Evolutionary conservation across 192 early-diverging fungal species (phyloP), one percentile per base, ranked within the genome.

Genomic region (Umbelopsis sp.): DNA sequence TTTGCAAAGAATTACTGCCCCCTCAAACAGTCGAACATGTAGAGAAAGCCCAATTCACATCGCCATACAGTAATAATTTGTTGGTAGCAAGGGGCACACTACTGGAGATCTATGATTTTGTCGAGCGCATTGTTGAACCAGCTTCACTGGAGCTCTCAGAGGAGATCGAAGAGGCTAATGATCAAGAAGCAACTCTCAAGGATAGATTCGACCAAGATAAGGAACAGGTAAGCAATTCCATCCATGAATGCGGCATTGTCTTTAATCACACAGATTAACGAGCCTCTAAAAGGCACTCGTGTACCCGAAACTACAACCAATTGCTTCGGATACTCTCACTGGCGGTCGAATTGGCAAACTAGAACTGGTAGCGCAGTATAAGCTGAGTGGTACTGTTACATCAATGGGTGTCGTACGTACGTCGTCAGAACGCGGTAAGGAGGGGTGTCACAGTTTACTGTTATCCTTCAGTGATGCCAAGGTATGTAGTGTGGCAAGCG

Each of bases 401-500:
- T 89, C 91, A 10, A 88, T 94, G 71, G 91, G 89, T 12, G 85
- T 84, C 21, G 88, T 95, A 10, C 76, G 85, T 47, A 92, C 90
- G n/a, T 79, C 83, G 4, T 87, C 89, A 8, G 78, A 82, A 11
- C 83, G 80, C 14, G 92, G 90, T 20, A 74, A 83, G 50, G 81
- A 82, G 62, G 90, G 86, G 11, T 83, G 89, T 62, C 92, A 95
- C 74, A 88, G 91, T 71, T 70, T 95, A 66, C 71, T 95, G 43
- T 77, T 95, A 66, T 88, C 84, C 44, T 95, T 95, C 71, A 83
- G 79, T 65, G 94, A 95, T 80, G 94, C 94, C 25, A 95, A 95
- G 87, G 56, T 62, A 62, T n/a, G 29, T 62, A n/a, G n/a, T n/a
- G n/a, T 12, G 22, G 22, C 7, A 5, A 20, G 5, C 9, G 14